A percentile compares a stretch with the other conserved stretches of the same genome.
These are phyloP conservation scores for Xylaria sp. DNA, from an alignment of 2,329 filamentous ascomycete genomes.

Conservation along the genomic window DNA sequence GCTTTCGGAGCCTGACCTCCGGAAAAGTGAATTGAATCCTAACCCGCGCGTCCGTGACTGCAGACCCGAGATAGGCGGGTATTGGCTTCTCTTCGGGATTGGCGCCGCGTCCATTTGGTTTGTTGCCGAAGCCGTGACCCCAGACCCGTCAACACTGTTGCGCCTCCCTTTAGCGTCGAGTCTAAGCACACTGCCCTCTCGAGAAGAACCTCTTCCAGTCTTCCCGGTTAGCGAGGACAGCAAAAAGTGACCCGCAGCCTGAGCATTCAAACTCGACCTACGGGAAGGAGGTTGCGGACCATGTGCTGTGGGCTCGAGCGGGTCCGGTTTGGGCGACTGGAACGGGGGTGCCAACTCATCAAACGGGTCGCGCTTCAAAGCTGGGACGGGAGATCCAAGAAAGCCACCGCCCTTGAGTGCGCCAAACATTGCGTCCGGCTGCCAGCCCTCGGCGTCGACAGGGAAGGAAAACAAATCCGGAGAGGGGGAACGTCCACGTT, in stretches of 20 bases:
- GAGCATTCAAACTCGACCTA: slow-evolving; percentile 59
- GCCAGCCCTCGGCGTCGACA: slow-evolving; percentile 50
- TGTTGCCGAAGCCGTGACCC: slow-evolving; percentile 12
- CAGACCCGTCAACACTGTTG: slow-evolving; percentile 39
- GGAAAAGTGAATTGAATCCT: slow-evolving; percentile 57
- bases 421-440: slow-evolving; percentile 54
- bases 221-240: slow-evolving; percentile 27
- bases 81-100: slow-evolving; percentile 45
- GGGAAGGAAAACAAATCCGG: slow-evolving; percentile 63
- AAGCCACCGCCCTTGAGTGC: slow-evolving; percentile 44
- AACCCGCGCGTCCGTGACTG: slow-evolving; percentile 47
- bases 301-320: slow-evolving; percentile 39
- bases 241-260: slow-evolving; percentile 44
- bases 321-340: slow-evolving; percentile 46
- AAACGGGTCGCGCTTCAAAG: slow-evolving; percentile 50
- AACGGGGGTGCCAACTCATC: slow-evolving; percentile 53
- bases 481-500: slow-evolving; percentile 42
- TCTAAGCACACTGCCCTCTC: slow-evolving; percentile 23
- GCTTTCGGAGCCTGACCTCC: slow-evolving; percentile 53
- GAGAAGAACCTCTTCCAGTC: slow-evolving; percentile 32
- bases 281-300: slow-evolving; percentile 53
- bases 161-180: slow-evolving; percentile 34
- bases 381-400: slow-evolving; percentile 39
- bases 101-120: slow-evolving; percentile 20
- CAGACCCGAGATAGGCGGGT: slow-evolving; percentile 57